Evolutionary conservation across 2,329 filamentous ascomycete species (phyloP).

Genomic region (Apiospora malaysiana): DNA sequence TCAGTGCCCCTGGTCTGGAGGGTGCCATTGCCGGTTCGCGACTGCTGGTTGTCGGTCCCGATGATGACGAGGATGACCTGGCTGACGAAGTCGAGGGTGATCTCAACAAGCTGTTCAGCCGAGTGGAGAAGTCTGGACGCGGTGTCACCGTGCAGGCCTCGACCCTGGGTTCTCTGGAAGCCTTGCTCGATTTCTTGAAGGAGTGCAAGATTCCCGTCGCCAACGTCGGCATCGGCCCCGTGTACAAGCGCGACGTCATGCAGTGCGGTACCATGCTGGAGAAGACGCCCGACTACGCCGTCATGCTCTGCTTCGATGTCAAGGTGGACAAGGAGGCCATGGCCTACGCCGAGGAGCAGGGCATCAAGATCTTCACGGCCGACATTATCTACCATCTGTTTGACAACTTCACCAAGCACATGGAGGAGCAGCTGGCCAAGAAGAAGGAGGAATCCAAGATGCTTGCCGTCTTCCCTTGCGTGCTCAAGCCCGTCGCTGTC

Average conservation of each 20-base stretch:
- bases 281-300: conserved; percentile 92
- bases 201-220: conserved; percentile 96
- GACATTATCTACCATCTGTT: conserved; percentile 99
- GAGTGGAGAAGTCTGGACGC: conserved; percentile 88
- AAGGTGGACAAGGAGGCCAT: conserved; percentile 98
- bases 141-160: conserved; percentile 98
- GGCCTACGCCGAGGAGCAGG: conserved; percentile 88
- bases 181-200: conserved; percentile 93
- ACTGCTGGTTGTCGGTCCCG: conserved; percentile 89
- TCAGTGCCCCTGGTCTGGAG: conserved; percentile 93
- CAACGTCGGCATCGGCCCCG: conserved; percentile 95
- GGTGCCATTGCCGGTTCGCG: conserved; percentile 95
- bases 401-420: conserved; percentile 94
- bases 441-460: conserved; percentile 97
- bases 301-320: conserved; percentile 99
- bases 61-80: conserved; percentile 96
- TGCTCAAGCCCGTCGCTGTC: conserved; percentile 85
- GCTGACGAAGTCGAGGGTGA: conserved; percentile 97
- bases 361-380: conserved; percentile 96
- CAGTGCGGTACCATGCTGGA: conserved; percentile 95
- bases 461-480: conserved; percentile 95
- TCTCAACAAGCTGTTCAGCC: conserved; percentile 86
- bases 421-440: conserved; percentile 83
- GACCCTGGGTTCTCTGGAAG: conserved; percentile 95
- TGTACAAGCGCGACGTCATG: conserved; percentile 98